phyloP scores from a whole-genome alignment of 2,329 filamentous ascomycete species.

The Trichophyton schoenleinii region DNA sequence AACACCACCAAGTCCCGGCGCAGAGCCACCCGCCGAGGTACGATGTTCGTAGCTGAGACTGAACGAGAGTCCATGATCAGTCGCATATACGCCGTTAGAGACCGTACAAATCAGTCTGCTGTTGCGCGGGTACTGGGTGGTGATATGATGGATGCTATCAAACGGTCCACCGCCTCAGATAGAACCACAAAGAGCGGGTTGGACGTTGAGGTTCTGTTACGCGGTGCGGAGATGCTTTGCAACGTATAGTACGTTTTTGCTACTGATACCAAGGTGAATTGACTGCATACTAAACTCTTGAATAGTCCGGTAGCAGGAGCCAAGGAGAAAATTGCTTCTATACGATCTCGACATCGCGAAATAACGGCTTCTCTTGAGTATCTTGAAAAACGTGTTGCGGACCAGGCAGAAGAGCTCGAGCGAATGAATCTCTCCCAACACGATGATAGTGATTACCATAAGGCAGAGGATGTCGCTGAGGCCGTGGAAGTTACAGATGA shows the following conservation, averaged over 20 bases:
- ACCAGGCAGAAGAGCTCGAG: slow-evolving; percentile 62
- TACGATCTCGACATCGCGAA: slow-evolving; percentile 59
- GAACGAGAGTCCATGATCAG: slow-evolving; percentile 33
- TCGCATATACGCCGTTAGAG: slow-evolving; percentile 33
- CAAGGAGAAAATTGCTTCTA: slow-evolving; percentile 57
- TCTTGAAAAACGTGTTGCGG: slow-evolving; percentile 67
- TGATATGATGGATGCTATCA: slow-evolving; percentile 72
- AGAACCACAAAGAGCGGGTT: slow-evolving; percentile 52
- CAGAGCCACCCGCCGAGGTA: slow-evolving; percentile 37
- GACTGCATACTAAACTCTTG: slow-evolving; percentile 7
- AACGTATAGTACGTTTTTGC: slow-evolving; percentile 57
- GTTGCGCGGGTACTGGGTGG: slow-evolving; percentile 81
- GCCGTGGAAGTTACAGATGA: slow-evolving; percentile 27
- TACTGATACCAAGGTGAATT: background rate
- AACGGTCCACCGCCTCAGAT: slow-evolving; percentile 44
- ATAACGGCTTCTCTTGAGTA: slow-evolving; percentile 62
- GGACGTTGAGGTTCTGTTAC: slow-evolving; percentile 72
- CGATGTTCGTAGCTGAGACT: slow-evolving; percentile 33
- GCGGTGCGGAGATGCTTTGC: slow-evolving; percentile 81
- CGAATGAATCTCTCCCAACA: slow-evolving; percentile 52
- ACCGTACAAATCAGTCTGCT: slow-evolving; percentile 53
- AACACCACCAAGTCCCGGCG: slow-evolving; percentile 45
- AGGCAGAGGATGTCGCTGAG: slow-evolving; percentile 7
- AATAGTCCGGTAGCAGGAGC: slow-evolving; percentile 62
- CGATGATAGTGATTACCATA: slow-evolving; percentile 40